phyloP scores from a whole-genome alignment of 2,329 filamentous ascomycete species.

The Aurifilum marmelostoma region DNA sequence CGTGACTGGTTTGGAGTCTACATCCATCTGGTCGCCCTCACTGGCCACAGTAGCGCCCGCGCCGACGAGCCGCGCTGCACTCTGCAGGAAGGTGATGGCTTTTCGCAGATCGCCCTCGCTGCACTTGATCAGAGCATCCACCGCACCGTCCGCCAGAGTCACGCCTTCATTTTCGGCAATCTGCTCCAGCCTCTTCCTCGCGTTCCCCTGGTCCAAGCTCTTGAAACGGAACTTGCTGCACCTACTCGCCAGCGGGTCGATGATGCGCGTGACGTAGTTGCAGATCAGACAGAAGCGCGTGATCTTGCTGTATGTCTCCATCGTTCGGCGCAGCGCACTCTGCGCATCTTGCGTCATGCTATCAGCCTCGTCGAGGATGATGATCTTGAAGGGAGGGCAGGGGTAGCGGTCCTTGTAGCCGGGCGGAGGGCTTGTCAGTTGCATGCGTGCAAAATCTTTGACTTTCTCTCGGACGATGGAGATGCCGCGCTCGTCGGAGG shows the following conservation, averaged over 20 bases:
- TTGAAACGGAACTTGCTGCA: slow-evolving; percentile 99
- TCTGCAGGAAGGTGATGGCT: slow-evolving; percentile 95
- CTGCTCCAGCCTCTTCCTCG: slow-evolving; percentile 74
- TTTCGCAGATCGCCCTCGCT: slow-evolving; percentile 94
- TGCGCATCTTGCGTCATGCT: slow-evolving; percentile 99
- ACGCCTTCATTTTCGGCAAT: slow-evolving; percentile 84
- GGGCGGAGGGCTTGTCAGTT: slow-evolving; percentile 80
- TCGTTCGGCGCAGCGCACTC: slow-evolving; percentile 86
- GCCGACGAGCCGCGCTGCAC: slow-evolving; percentile 85
- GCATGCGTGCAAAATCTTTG: slow-evolving; percentile 96
- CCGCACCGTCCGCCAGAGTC: slow-evolving; percentile 72
- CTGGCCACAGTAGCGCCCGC: slow-evolving; percentile 55
- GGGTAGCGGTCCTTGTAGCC: slow-evolving; percentile 75
- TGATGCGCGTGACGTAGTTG: slow-evolving; percentile 98
- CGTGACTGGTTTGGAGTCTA: slow-evolving; percentile 66
- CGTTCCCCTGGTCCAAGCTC: slow-evolving; percentile 85
- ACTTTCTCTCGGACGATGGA: slow-evolving; percentile 96
- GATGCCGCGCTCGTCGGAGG: slow-evolving; percentile 97
- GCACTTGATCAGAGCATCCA: slow-evolving; percentile 82
- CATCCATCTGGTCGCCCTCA: slow-evolving; percentile 61
- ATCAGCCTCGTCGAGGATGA: slow-evolving; percentile 97
- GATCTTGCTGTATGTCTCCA: slow-evolving; percentile 97
- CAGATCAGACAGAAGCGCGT: slow-evolving; percentile 97
- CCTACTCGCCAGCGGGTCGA: slow-evolving; percentile 89
- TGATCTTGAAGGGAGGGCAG: slow-evolving; percentile 98